phyloP scores from a whole-genome alignment of 2,329 filamentous ascomycete genomes.

The Aspergillus fumigatus region DNA sequence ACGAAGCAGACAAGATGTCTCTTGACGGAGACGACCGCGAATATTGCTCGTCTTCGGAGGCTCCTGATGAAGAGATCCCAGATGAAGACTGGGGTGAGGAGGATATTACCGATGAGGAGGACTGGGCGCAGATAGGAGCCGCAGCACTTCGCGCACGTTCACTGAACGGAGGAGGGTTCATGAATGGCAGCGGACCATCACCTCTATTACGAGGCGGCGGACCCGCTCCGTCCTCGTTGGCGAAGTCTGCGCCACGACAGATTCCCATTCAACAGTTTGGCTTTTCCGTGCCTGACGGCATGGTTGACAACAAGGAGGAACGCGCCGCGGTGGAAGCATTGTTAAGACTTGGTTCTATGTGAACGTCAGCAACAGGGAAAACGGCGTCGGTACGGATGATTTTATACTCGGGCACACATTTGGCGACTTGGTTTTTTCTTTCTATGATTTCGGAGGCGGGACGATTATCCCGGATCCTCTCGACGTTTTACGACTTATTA shows the following conservation, averaged over 20 bases:
- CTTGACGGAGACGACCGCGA: constrained; percentile 62
- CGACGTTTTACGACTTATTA: constrained; percentile 10
- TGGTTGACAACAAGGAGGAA: constrained; percentile 38
- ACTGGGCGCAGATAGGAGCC: constrained; percentile 87
- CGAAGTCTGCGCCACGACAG: constrained; percentile 37
- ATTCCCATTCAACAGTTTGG: constrained; percentile 31
- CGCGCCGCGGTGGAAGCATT: constrained; percentile 47
- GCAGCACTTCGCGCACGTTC: constrained; percentile 71
- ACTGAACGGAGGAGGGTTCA: constrained; percentile 43
- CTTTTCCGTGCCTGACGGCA: constrained; percentile 30
- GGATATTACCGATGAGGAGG: constrained; percentile 90
- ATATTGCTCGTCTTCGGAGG: constrained; percentile 73
- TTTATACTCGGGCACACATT: constrained; percentile 6
- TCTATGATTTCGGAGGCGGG: constrained; percentile 11
- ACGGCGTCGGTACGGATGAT: constrained; percentile 17
- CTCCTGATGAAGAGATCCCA: constrained; percentile 58
- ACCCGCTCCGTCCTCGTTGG: constrained; percentile 34
- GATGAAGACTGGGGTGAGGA: constrained; percentile 77
- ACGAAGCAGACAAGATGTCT: constrained; percentile 95
- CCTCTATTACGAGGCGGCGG: constrained; percentile 26
- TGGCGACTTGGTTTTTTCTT: constrained; percentile 9
- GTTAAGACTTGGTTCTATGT: constrained; percentile 46
- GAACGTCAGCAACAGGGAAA: constrained; percentile 22
- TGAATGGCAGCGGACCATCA: constrained; percentile 30
- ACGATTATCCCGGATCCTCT: constrained; percentile 8